These are phyloP conservation scores for Debaryomycetaceae sp. DNA, from an alignment of 1,139 yeast species.

Conservation along the genomic window DNA sequence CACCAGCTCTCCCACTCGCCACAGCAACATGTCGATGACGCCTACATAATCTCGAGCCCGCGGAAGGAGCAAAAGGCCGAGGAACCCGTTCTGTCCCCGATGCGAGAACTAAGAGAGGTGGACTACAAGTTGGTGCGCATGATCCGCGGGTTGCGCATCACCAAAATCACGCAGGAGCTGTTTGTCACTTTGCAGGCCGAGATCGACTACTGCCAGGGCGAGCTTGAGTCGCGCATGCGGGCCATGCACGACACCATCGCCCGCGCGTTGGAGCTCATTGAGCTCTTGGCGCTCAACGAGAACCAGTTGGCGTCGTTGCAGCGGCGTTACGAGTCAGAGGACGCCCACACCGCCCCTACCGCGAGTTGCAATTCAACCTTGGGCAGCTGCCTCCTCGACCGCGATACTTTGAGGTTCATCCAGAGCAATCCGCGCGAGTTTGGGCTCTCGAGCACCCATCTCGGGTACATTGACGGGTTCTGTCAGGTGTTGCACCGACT, in stretches of 20 bases:
- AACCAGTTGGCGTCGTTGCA: slow-evolving; percentile 34
- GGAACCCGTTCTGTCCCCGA: slow-evolving; percentile 6
- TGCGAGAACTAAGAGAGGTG: slow-evolving; percentile 28
- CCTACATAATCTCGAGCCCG: slow-evolving; percentile 40
- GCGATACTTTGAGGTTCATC: slow-evolving; percentile 34
- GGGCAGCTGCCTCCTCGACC: slow-evolving; percentile 22
- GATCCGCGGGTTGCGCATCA: slow-evolving; percentile 31
- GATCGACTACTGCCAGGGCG: slow-evolving; percentile 23
- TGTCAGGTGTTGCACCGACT: slow-evolving; percentile 23
- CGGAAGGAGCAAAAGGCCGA: slow-evolving; percentile 15
- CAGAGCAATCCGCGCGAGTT: slow-evolving; percentile 35
- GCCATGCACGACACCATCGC: slow-evolving; percentile 22
- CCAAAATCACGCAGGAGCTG: slow-evolving; percentile 34
- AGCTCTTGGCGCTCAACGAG: slow-evolving; percentile 26
- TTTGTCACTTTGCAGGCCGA: slow-evolving; percentile 21
- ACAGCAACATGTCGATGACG: slow-evolving; percentile 14
- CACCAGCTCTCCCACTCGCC: slow-evolving; percentile 1
- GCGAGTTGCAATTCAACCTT: no score
- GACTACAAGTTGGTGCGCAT: slow-evolving; percentile 35
- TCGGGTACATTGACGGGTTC: slow-evolving; percentile 28
- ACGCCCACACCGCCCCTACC: slow-evolving; percentile 12
- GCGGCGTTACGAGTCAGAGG: slow-evolving; percentile 19
- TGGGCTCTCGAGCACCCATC: slow-evolving; percentile 35
- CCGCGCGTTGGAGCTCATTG: slow-evolving; percentile 25
- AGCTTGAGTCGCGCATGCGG: slow-evolving; percentile 21